These are phyloP conservation scores for Comarum palustre DNA, from an alignment of 306 rosid genomes.

Conservation along the genomic window DNA sequence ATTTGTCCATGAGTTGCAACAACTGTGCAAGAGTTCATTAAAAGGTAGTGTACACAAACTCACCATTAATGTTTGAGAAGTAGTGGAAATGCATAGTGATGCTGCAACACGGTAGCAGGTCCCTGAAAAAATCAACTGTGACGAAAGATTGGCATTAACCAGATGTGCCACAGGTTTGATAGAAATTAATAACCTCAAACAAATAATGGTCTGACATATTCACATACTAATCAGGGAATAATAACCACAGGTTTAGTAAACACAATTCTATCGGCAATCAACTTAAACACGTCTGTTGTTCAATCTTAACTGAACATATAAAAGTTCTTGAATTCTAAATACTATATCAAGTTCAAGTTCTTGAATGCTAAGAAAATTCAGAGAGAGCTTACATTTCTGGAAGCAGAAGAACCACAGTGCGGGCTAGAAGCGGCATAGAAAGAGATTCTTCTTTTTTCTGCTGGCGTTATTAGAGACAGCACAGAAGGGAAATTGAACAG, in stretches of 20 bases:
- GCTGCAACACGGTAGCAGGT: slow-evolving; percentile 64
- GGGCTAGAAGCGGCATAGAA: neutral
- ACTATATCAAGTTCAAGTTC: too few species aligned
- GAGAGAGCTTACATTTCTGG: neutral
- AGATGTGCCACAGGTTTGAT: neutral
- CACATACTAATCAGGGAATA: neutral
- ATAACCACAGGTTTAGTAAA: neutral
- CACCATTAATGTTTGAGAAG: slow-evolving; percentile 46
- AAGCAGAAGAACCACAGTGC: neutral
- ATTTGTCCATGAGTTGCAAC: neutral
- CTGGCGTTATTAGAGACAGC: neutral
- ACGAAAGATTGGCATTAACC: neutral
- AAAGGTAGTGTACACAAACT: slow-evolving; percentile 25
- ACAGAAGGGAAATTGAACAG: neutral
- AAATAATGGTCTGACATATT: neutral
- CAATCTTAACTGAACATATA: neutral
- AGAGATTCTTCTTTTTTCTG: neutral
- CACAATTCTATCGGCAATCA: neutral
- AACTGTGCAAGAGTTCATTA: neutral
- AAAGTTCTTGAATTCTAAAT: too few species aligned
- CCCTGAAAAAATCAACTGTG: slow-evolving; percentile 37
- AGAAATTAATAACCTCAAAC: neutral
- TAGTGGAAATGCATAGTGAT: slow-evolving; percentile 65
- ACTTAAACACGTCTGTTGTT: neutral
- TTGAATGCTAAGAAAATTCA: neutral